Conservation (phyloP, 1,284 basidiomycete genomes). For the Heterobasidion occidentale region DNA sequence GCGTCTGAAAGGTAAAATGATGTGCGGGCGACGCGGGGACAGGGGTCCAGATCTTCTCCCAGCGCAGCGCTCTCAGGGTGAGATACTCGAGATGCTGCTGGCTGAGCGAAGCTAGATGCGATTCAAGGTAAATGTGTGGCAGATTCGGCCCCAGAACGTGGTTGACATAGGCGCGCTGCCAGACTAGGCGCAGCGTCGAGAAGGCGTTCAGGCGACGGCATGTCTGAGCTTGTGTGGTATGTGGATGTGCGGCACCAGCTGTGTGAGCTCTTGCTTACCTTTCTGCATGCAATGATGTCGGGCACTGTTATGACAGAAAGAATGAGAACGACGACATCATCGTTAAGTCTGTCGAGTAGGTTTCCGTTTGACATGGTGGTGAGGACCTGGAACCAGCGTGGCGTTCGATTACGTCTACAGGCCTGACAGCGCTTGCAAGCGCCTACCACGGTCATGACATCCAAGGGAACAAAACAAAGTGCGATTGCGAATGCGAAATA, state of each 20-base stretch:
- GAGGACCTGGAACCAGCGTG: background rate
- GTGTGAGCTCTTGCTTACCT: constrained; percentile 25
- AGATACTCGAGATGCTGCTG: constrained; percentile 39
- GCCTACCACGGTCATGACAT: background rate
- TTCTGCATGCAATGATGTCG: constrained; percentile 38
- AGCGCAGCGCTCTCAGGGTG: constrained; percentile 32
- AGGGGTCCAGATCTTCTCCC: constrained; percentile 40
- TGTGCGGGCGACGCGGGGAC: constrained; percentile 17
- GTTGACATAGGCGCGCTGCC: background rate
- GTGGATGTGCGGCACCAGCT: background rate
- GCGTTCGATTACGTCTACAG: background rate
- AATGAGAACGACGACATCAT: constrained; percentile 43
- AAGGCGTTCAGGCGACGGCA: background rate
- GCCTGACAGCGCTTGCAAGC: background rate
- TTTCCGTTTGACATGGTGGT: background rate
- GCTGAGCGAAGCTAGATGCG: constrained; percentile 26
- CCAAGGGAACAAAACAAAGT: background rate
- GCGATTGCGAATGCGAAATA: background rate
- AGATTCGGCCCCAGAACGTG: background rate
- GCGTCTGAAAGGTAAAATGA: background rate
- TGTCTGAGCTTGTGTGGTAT: background rate
- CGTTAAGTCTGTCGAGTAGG: constrained; percentile 14
- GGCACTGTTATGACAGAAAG: constrained; percentile 36
- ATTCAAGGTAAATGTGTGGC: background rate
- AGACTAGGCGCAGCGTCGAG: background rate